Conservation (phyloP, 2,329 filamentous ascomycete genomes). For the Pseudogymnoascus sp. region DNA sequence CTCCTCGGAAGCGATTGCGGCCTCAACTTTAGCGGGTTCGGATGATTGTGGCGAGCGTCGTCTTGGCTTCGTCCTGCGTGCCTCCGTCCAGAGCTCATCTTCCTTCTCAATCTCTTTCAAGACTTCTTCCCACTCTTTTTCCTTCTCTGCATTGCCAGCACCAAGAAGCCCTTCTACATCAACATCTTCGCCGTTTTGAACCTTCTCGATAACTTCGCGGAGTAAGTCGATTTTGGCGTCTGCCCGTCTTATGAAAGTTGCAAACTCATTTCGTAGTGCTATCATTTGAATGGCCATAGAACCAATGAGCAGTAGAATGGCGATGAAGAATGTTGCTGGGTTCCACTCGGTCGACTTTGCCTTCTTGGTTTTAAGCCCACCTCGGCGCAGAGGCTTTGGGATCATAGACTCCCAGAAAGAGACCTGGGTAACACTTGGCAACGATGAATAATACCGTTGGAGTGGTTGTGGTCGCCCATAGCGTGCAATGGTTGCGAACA, state of each 20-base stretch:
- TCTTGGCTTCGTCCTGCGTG: constrained; percentile 21
- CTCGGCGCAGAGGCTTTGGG: constrained; percentile 55
- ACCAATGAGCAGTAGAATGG: constrained; percentile 79
- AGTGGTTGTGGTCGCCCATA: constrained; percentile 5
- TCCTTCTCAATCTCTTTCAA: constrained; percentile 59
- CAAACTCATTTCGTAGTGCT: constrained; percentile 65
- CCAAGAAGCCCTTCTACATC: constrained; percentile 79
- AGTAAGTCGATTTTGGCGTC: constrained; percentile 72
- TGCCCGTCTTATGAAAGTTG: constrained; percentile 63
- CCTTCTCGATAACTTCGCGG: constrained; percentile 63
- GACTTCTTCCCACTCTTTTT: constrained; percentile 82
- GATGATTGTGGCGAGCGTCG: constrained; percentile 12
- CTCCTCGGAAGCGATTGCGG: neutral
- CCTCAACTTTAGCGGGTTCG: neutral
- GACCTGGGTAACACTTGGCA: constrained; percentile 29
- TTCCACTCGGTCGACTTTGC: constrained; percentile 61
- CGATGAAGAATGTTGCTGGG: constrained; percentile 72
- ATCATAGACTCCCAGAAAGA: constrained; percentile 61
- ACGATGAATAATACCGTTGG: constrained; percentile 29
- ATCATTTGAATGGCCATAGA: constrained; percentile 95
- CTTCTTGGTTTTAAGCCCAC: constrained; percentile 29
- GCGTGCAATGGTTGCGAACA: neutral
- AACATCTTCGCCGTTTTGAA: constrained; percentile 66
- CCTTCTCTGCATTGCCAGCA: constrained; percentile 64
- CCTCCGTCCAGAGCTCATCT: constrained; percentile 38